phyloP scores from a whole-genome alignment of 148 eudicot species.

The Chenopodium quinoa region DNA sequence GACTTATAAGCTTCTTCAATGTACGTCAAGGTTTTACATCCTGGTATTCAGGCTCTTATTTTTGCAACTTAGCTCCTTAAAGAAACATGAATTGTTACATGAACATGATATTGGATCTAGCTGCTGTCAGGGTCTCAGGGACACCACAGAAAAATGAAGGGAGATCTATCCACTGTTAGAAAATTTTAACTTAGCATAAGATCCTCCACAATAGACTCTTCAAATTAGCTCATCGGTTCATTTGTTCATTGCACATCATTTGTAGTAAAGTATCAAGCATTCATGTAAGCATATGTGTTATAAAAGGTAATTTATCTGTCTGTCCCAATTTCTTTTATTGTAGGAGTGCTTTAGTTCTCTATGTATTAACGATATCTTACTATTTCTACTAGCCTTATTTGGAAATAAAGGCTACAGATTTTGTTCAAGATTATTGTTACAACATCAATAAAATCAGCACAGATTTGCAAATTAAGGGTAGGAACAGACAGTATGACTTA shows the following conservation, averaged over 20 bases:
- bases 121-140: not conserved
- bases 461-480: not conserved
- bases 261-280: not conserved
- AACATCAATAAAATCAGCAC: not conserved
- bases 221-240: not conserved
- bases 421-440: not conserved
- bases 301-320: not conserved
- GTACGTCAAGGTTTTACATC: not conserved
- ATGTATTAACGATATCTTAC: not conserved
- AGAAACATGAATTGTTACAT: not conserved
- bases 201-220: not conserved
- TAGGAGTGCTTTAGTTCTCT: not conserved
- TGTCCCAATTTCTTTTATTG: not conserved
- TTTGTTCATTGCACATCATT: not conserved
- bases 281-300: no score
- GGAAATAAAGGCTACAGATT: not conserved
- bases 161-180: not conserved
- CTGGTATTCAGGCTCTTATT: no score
- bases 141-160: not conserved
- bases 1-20: not conserved
- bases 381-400: not conserved
- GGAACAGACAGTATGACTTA: conserved; percentile 14
- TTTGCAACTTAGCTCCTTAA: no score
- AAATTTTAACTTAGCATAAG: not conserved
- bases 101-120: not conserved